These are phyloP conservation scores for Cercospora sp. DNA, from an alignment of 2,329 filamentous ascomycete species.

Conservation along the genomic window DNA sequence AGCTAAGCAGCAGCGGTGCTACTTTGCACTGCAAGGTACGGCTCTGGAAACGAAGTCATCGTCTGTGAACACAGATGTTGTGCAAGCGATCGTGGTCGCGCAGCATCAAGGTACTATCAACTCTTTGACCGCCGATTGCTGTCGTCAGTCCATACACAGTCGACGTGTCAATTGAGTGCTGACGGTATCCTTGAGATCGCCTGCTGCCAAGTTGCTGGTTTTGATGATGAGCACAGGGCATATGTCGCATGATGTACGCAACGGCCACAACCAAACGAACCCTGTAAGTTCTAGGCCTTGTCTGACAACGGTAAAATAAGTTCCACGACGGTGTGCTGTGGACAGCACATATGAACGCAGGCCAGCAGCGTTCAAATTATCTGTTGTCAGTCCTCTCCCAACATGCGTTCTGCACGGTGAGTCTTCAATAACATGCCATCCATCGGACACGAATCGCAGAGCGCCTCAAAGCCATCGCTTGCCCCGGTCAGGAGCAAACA, in stretches of 20 bases:
- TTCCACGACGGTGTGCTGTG: neutral
- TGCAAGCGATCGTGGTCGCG: neutral
- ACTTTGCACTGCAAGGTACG: constrained; percentile 4
- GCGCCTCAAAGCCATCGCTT: neutral
- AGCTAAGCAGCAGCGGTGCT: constrained; percentile 4
- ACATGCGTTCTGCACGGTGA: neutral
- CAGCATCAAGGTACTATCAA: neutral
- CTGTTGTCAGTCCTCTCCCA: neutral
- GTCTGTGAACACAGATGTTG: neutral
- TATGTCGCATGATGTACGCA: neutral
- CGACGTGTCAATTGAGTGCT: neutral
- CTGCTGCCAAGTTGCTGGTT: neutral
- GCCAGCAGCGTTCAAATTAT: neutral
- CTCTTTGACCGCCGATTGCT: neutral
- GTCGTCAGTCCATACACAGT: neutral
- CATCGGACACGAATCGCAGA: neutral
- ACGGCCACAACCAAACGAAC: neutral
- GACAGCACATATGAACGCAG: neutral
- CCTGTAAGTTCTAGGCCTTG: neutral
- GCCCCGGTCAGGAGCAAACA: neutral
- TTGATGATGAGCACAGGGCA: neutral
- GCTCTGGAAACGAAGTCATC: neutral
- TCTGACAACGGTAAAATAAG: neutral
- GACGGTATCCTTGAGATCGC: neutral
- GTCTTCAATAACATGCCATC: neutral